Evolutionary conservation across 148 eudicot genomes (phyloP), one percentile per base, ranked within the genome.

Genomic region (Nepenthes mirabilis): DNA sequence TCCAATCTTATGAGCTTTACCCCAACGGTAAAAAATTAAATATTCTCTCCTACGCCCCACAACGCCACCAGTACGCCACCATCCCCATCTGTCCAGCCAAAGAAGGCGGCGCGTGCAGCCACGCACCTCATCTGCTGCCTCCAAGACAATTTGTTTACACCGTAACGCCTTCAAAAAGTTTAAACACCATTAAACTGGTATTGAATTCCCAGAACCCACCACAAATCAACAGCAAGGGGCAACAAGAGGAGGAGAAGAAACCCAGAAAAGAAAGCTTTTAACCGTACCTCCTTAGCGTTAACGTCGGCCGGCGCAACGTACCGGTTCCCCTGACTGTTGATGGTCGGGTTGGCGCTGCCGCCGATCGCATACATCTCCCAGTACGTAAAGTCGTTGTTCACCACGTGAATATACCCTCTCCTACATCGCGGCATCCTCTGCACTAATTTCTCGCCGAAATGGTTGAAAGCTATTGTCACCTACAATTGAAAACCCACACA

Each of bases 361-460:
- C 82, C 85, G 33, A 81, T 73, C 6, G 80, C 85, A 57, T 81
- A 81, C 56, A 78, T 81, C 64, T 75, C 55, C 85, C 85, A 81
- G 34, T 52, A 74, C 34, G 75, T 67, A 48, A 75, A 77, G 37
- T 81, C 82, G 52, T 81, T 81, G 68, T 81, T 81, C 33, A 78
- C 85, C 1, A 81, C 64, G 40, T 81, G 82, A 33, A 80, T 65
- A 55, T 78, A 78, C 1, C 85, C 85, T 61, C 71, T 68, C 63
- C 85, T 78, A 34, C 82, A 78, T 66, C 85, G 67, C 2, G 85
- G 85, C 85, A 81, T 81, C 49, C 85, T 79, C 56, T 81, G 85
- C 59, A 78, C 82, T 66, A 81, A 65, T 57, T 63, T 71, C 65
- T 77, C 75, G 9, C 75, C 85, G 61, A 81, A 81, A 36, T 63